Conservation (phyloP, 2,329 filamentous ascomycete species). For the Cadophora luteo-olivacea region DNA sequence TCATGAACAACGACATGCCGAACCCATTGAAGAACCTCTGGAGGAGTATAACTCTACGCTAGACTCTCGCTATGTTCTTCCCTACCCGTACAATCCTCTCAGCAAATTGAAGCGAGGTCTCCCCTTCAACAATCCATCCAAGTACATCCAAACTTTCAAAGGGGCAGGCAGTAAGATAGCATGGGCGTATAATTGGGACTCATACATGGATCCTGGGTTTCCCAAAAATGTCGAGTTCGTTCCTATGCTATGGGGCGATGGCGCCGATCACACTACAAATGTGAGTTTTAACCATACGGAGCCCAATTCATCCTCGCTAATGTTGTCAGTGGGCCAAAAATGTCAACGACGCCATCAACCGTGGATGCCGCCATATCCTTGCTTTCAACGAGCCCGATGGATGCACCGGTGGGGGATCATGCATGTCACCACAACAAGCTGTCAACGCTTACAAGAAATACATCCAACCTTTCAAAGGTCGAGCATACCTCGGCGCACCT, state of each 20-base stretch:
- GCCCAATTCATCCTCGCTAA: slow-evolving; percentile 1
- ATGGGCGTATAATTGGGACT: slow-evolving; percentile 75
- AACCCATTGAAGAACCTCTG: slow-evolving; percentile 2
- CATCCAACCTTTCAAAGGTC: slow-evolving; percentile 50
- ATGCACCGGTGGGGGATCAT: slow-evolving; percentile 21
- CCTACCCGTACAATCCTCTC: slow-evolving; percentile 9
- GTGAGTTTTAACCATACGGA: slow-evolving; percentile 26
- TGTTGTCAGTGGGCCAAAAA: slow-evolving; percentile 54
- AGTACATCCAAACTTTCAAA: slow-evolving; percentile 30
- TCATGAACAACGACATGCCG: slow-evolving; percentile 7
- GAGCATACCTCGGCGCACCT: slow-evolving; percentile 51
- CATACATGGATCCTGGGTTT: slow-evolving; percentile 49
- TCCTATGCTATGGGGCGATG: slow-evolving; percentile 68
- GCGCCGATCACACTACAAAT: slow-evolving; percentile 49
- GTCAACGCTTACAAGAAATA: slow-evolving; percentile 48
- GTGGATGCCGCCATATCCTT: slow-evolving; percentile 62
- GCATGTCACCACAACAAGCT: slow-evolving; percentile 51
- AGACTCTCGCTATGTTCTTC: neutral
- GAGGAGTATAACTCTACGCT: slow-evolving; percentile 6
- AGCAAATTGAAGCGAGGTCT: slow-evolving; percentile 28
- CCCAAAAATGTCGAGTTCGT: slow-evolving; percentile 61
- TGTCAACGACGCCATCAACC: slow-evolving; percentile 56
- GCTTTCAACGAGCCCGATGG: slow-evolving; percentile 54
- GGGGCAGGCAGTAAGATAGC: slow-evolving; percentile 27
- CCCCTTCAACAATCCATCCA: slow-evolving; percentile 28